A percentile compares a stretch with the other conserved stretches of the same genome.
Evolutionary conservation across 2,329 filamentous ascomycete genomes (phyloP).

Genomic region (Epichloe baconii): DNA sequence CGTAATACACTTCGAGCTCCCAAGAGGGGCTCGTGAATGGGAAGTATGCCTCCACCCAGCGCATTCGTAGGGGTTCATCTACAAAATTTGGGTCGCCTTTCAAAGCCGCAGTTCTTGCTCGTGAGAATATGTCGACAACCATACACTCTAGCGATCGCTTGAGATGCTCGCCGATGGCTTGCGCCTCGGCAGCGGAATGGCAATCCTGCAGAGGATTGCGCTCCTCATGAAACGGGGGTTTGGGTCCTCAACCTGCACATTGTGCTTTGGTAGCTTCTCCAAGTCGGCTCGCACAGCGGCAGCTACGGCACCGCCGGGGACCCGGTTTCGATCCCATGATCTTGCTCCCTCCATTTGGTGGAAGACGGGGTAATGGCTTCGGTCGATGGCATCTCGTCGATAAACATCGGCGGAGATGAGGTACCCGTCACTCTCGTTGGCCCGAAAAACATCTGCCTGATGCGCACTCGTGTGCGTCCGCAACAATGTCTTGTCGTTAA

Average conservation of each 20-base stretch:
- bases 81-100: constrained; percentile 34
- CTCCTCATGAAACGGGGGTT: constrained; percentile 66
- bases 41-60: constrained; percentile 97
- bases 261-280: constrained; percentile 56
- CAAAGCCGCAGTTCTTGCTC: constrained; percentile 54
- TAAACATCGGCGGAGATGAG: constrained; percentile 93
- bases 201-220: constrained; percentile 69
- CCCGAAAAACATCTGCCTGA: constrained; percentile 68
- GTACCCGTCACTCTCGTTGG: constrained; percentile 63
- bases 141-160: constrained; percentile 83
- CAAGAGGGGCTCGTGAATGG: constrained; percentile 92
- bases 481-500: constrained; percentile 72
- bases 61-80: constrained; percentile 65
- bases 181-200: constrained; percentile 61
- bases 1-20: constrained; percentile 93
- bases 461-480: constrained; percentile 93
- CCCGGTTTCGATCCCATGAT: constrained; percentile 65
- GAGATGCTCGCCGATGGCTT: constrained; percentile 71
- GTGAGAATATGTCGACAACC: constrained; percentile 77
- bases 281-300: constrained; percentile 58
- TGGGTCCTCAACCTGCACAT: constrained; percentile 68
- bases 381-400: constrained; percentile 84
- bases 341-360: constrained; percentile 97
- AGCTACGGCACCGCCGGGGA: constrained; percentile 44
- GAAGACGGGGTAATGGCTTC: constrained; percentile 91